These are phyloP conservation scores for Beauveria brongniartii DNA, from an alignment of 2,329 filamentous ascomycete species.

Conservation along the genomic window DNA sequence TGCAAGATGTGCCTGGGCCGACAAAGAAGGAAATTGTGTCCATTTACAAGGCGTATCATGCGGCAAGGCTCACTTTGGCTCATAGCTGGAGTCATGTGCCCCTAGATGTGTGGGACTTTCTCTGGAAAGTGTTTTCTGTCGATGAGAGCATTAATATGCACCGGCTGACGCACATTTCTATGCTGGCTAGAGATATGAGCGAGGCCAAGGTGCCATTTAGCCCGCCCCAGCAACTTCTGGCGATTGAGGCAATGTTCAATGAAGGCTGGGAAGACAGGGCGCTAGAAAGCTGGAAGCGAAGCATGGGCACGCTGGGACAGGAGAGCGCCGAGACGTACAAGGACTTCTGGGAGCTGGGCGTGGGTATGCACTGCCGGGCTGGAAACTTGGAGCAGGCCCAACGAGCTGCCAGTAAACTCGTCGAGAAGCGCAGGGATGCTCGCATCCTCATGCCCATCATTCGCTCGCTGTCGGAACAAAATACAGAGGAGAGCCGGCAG, in stretches of 20 bases:
- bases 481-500: constrained; percentile 36
- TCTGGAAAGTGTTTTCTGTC: constrained; percentile 57
- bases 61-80: constrained; percentile 35
- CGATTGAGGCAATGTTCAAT: constrained; percentile 60
- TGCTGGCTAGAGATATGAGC: constrained; percentile 58
- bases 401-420: constrained; percentile 44
- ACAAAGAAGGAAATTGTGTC: constrained; percentile 29
- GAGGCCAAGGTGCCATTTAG: constrained; percentile 47
- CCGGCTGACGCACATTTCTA: constrained; percentile 52
- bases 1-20: constrained; percentile 20
- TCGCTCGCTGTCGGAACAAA: constrained; percentile 50
- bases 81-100: constrained; percentile 48
- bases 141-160: constrained; percentile 42
- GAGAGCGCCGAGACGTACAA: constrained; percentile 36
- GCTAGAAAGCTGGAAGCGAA: constrained; percentile 55
- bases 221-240: constrained; percentile 52
- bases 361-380: constrained; percentile 52
- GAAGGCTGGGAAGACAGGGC: constrained; percentile 53
- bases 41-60: constrained; percentile 43
- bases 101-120: constrained; percentile 49
- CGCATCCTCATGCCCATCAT: constrained; percentile 63
- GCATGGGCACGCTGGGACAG: constrained; percentile 43
- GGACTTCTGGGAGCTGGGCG: constrained; percentile 57
- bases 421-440: constrained; percentile 40
- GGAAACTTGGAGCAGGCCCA: constrained; percentile 54